These are phyloP conservation scores for Pythium oligandrum DNA, from an alignment of 352 stramenopile species.

Conservation along the genomic window DNA sequence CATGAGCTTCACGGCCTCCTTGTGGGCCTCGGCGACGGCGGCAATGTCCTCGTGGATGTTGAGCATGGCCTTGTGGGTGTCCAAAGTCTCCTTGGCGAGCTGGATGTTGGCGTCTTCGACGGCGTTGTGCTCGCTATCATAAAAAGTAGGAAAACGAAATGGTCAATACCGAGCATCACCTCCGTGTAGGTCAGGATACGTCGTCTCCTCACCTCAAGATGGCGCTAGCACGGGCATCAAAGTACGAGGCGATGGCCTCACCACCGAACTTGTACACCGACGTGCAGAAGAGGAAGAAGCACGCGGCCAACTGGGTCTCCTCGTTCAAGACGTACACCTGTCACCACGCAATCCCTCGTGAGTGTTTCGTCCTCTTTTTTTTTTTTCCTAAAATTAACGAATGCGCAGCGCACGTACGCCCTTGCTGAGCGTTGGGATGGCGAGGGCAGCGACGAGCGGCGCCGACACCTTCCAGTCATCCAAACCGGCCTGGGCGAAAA, in stretches of 20 bases:
- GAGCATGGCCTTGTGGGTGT: slow-evolving; percentile 78
- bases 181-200: too few species aligned
- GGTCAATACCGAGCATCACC: too few species aligned
- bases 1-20: slow-evolving; percentile 76
- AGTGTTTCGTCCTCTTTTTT: too few species aligned
- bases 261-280: slow-evolving; percentile 85
- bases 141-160: slow-evolving; percentile 2
- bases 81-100: slow-evolving; percentile 77
- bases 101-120: slow-evolving; percentile 82
- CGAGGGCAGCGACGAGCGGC: slow-evolving; percentile 61
- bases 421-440: slow-evolving; percentile 77
- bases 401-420: slow-evolving; percentile 27
- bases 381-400: too few species aligned
- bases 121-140: slow-evolving; percentile 71
- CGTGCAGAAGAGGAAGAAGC: slow-evolving; percentile 83
- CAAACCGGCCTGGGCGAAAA: slow-evolving; percentile 62
- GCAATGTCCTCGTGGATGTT: slow-evolving; percentile 86
- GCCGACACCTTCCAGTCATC: slow-evolving; percentile 85
- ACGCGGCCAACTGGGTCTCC: slow-evolving; percentile 79
- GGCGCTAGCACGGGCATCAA: slow-evolving; percentile 65
- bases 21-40: slow-evolving; percentile 69
- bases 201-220: slow-evolving; percentile 38
- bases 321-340: slow-evolving; percentile 74
- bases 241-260: slow-evolving; percentile 81
- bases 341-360: too few species aligned